Evolutionary conservation across 345 rosid species (phyloP), one percentile per base, ranked within the genome.

Genomic region (Eucalyptus shirleyi): DNA sequence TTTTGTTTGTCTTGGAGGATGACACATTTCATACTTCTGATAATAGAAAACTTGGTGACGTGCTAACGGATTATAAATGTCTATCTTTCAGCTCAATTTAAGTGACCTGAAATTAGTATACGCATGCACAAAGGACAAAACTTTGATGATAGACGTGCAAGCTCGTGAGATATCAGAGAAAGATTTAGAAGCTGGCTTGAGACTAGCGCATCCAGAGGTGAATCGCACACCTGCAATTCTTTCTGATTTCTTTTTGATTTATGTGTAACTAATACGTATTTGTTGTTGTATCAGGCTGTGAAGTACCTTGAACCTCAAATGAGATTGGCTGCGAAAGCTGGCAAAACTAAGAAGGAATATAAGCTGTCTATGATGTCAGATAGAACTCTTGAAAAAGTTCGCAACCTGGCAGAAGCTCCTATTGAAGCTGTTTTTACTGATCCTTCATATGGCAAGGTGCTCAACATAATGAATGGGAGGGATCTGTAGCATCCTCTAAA

Each of bases 201-300:
- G 99, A 92, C 92, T 95, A 92, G 99, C 98, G 77, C 99, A 98
- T 94, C 98, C 96, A 16, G 99, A 98, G 97, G 99, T 96, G 77
- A 53, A 91, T 93, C 26, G 30, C 50, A 37, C 40, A 77, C 85
- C 85, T 40, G 85, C 28, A 40, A 21, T 77, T 40, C 53, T 28
- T 85, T 89, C 69, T 82, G 44, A 30, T 26, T 56, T 62, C 42
- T 37, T 87, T 30, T 42, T 88, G 30, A 88, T 67, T 59, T n/a
- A 67, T 16, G 44, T 69, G 50, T 32, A 59, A 60, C 89, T 87
- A 42, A 90, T 90, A 81, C 69, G 77, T 88, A 24, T 37, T n/a
- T 17, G 92, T 87, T 91, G 82, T 89, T 89, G 53, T 88, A 87
- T 91, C 95, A 98, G 99, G 99, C 99, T 26, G 97, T 95, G 59